A percentile compares a stretch with the other conserved stretches of the same genome.
phyloP scores from a whole-genome alignment of 2,329 filamentous ascomycete genomes.

The Neobulgaria alba region DNA sequence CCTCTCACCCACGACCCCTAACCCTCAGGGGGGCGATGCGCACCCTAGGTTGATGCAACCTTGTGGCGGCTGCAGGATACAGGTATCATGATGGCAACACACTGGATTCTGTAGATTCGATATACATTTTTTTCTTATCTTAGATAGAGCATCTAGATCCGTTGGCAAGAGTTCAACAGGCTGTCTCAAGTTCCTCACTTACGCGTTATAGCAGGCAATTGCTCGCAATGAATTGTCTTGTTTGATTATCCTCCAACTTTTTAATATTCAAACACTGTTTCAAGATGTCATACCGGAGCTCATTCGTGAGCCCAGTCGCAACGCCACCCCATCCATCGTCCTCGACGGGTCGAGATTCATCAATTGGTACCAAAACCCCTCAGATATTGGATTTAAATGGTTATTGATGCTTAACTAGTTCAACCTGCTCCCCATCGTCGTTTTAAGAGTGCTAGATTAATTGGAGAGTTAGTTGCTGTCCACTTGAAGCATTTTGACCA shows the following conservation, averaged over 20 bases:
- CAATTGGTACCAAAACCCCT: background rate
- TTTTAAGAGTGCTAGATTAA: conserved; percentile 8
- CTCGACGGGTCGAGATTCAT: background rate
- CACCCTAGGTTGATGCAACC: background rate
- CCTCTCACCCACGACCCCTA: background rate
- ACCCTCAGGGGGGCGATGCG: background rate
- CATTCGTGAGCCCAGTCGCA: conserved; percentile 1
- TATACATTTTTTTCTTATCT: background rate
- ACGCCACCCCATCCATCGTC: background rate
- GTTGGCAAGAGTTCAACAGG: background rate
- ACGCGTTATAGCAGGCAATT: background rate
- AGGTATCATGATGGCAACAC: background rate
- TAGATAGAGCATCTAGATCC: background rate
- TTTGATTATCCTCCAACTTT: background rate
- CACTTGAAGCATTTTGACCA: background rate
- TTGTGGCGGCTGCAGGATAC: background rate
- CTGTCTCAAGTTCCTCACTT: background rate
- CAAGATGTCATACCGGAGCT: conserved; percentile 6
- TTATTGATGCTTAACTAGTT: background rate
- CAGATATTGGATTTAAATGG: background rate
- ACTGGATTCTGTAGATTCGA: no score
- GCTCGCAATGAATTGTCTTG: background rate
- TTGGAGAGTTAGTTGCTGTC: conserved; percentile 6
- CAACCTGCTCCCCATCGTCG: conserved; percentile 3
- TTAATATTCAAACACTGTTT: background rate